Evolutionary conservation across 1,284 basidiomycete genomes (phyloP), one percentile per base, ranked within the genome.

Genomic region (Puccinia coronata): DNA sequence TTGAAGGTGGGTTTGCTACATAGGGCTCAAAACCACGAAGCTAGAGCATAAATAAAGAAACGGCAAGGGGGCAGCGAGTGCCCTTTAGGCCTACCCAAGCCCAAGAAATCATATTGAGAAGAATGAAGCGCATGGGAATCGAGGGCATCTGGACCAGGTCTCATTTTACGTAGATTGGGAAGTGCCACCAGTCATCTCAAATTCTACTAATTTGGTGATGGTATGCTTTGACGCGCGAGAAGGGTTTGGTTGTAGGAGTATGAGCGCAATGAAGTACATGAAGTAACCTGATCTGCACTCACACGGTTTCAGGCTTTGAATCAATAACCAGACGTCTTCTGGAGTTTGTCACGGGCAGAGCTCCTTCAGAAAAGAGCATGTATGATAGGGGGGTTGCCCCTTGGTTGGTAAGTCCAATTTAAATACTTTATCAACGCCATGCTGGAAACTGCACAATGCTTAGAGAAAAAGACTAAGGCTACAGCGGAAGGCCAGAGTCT

Each of bases 251-350:
- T 57, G 55, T 5, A 57, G 55, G 57, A 61, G 57, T 61, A 61
- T 61, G 57, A 31, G 57, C 57, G 57, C 31, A 61, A 9, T 61
- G 49, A 51, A 16, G 16, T 47, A 47, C 16, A 8, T n/a, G n/a
- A 28, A 28, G 55, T 28, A 34, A 61, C 57, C 57, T 61, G 57
- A 61, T 61, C 57, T 61, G 57, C 57, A 61, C 57, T 61, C 57
- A 61, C 57, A 61, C 57, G 31, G 57, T 34, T 61, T 61, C 31
- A 34, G 31, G 57, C 57, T 61, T 61, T 36, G 31, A 61, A 31
- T 61, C 36, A n/a, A 61, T 28, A 61, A 36, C n/a, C n/a, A 34
- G 28, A 61, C 28, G 34, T 61, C 57, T 36, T 61, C 57, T 61
- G 31, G 12, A 31, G 31, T 34, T 28, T 31, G 57, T 36, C 28